Percentiles rank a stretch among this genome's conserved stretches.
These are phyloP conservation scores for Talaromyces liani DNA, from an alignment of 495 filamentous ascomycete species.

Conservation along the genomic window DNA sequence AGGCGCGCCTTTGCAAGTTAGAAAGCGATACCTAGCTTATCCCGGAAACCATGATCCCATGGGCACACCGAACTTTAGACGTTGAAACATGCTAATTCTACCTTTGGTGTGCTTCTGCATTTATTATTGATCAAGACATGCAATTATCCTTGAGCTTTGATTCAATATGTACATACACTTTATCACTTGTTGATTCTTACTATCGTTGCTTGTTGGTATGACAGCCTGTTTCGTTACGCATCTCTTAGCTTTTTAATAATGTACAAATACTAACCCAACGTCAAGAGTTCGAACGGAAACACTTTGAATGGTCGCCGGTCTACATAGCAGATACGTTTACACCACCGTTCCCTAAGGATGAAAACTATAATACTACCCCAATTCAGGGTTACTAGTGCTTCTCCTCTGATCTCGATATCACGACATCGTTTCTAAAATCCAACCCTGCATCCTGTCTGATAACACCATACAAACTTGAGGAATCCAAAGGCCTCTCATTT, in stretches of 20 bases:
- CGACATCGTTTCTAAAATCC: neutral
- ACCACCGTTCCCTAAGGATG: too few species aligned
- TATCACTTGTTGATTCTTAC: neutral
- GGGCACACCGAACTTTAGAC: neutral
- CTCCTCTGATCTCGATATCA: neutral
- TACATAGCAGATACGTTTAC: too few species aligned
- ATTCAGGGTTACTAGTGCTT: neutral
- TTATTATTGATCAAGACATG: neutral
- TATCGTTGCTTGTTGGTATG: neutral
- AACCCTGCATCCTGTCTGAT: neutral
- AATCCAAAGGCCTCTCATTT: neutral
- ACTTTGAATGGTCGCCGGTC: too few species aligned
- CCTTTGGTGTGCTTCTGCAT: neutral
- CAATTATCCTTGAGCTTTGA: neutral
- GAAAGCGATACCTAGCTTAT: conserved; percentile 6
- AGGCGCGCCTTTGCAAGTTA: neutral
- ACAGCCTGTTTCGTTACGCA: neutral
- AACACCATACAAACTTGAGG: neutral
- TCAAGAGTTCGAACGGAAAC: neutral
- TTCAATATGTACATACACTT: neutral
- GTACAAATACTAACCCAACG: neutral
- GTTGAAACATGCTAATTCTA: neutral
- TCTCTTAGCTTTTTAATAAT: neutral
- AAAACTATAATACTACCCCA: too few species aligned
- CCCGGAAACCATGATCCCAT: conserved; percentile 12